Conservation (phyloP, 352 stramenopile species). For the Phytophthora melonis region DNA sequence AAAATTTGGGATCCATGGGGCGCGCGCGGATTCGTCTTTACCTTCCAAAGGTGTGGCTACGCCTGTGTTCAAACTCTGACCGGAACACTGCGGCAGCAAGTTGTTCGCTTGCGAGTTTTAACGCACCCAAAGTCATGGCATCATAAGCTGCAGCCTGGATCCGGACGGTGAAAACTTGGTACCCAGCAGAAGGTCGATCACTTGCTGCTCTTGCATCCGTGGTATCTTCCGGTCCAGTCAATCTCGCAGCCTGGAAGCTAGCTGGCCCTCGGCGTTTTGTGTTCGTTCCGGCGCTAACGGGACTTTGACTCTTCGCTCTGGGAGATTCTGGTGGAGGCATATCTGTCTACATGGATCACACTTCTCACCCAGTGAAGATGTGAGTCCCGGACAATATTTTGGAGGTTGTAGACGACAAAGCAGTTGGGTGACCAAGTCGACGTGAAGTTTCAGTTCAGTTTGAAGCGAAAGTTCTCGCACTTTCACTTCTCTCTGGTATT, state of each 20-base stretch:
- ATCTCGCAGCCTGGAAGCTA: constrained; percentile 62
- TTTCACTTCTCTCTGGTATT: constrained; percentile 76
- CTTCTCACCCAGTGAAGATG: no score
- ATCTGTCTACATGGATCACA: no score
- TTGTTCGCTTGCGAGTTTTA: constrained; percentile 63
- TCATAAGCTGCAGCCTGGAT: constrained; percentile 81
- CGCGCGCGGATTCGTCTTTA: constrained; percentile 47
- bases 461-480: constrained; percentile 68
- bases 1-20: constrained; percentile 80
- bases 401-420: constrained; percentile 25
- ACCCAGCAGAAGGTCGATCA: constrained; percentile 60
- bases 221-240: constrained; percentile 67
- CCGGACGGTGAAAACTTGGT: constrained; percentile 78
- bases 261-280: constrained; percentile 68
- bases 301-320: constrained; percentile 69
- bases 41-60: constrained; percentile 33
- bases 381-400: no score
- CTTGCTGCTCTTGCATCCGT: constrained; percentile 74
- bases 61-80: constrained; percentile 73
- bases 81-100: constrained; percentile 60
- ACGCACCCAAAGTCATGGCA: constrained; percentile 51
- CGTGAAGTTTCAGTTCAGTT: constrained; percentile 56
- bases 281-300: constrained; percentile 53
- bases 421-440: constrained; percentile 15
- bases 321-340: constrained; percentile 69